phyloP scores from a whole-genome alignment of 768 basidiomycete species.

The Tricholoma sp. region DNA sequence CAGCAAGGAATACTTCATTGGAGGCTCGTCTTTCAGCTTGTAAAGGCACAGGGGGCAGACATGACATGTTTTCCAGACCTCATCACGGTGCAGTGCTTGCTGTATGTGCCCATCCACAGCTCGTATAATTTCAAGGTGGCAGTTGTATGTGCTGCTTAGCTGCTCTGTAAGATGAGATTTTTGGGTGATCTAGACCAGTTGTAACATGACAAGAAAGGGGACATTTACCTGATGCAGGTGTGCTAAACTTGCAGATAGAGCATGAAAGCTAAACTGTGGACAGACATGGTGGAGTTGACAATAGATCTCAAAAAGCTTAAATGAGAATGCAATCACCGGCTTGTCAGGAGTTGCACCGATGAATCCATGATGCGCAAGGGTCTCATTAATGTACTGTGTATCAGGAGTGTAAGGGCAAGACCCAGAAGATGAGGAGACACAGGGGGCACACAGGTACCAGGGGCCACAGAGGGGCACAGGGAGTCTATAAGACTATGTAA shows the following conservation, averaged over 20 bases:
- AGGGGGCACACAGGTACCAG: too few species aligned
- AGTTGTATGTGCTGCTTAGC: background rate
- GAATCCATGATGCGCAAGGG: background rate
- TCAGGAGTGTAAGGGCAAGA: too few species aligned
- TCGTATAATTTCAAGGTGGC: background rate
- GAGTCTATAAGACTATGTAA: too few species aligned
- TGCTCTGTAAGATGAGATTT: background rate
- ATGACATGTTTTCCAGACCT: background rate
- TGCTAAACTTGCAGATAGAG: background rate
- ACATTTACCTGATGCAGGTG: background rate
- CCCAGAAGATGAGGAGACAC: too few species aligned
- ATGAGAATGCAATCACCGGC: background rate
- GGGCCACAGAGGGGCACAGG: too few species aligned
- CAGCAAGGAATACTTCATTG: background rate
- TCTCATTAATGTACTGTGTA: background rate
- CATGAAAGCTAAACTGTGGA: background rate
- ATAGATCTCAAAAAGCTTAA: background rate
- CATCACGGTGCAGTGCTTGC: background rate
- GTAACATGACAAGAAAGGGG: background rate
- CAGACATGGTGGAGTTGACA: background rate
- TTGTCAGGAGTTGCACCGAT: background rate
- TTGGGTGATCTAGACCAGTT: background rate
- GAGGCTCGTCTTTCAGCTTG: background rate
- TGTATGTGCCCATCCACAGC: background rate
- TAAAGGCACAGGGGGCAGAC: slow-evolving; percentile 1